Evolutionary conservation across 2,329 filamentous ascomycete genomes (phyloP).

Genomic region (Lomentospora prolificans): DNA sequence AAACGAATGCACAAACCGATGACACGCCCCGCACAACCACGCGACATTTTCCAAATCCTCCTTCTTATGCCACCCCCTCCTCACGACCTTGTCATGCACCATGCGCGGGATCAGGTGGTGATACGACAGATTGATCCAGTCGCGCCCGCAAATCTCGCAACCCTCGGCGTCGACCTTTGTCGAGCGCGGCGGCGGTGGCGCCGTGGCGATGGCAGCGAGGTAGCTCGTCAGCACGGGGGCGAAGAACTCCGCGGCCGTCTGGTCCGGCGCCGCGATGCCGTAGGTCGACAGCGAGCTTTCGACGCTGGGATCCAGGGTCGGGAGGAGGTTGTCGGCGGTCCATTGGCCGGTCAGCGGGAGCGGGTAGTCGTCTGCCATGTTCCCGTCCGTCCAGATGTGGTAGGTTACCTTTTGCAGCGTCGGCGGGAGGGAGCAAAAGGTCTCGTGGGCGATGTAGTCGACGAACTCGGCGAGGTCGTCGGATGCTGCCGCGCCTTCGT

Average conservation of each 20-base stretch:
- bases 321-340: slow-evolving; percentile 26
- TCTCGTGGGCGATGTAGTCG: slow-evolving; percentile 63
- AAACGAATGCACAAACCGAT: slow-evolving; percentile 5
- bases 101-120: slow-evolving; percentile 42
- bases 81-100: slow-evolving; percentile 33
- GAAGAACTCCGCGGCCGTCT: slow-evolving; percentile 44
- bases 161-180: slow-evolving; percentile 37
- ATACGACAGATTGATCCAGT: slow-evolving; percentile 46
- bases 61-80: slow-evolving; percentile 46
- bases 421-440: slow-evolving; percentile 55
- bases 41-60: slow-evolving; percentile 18
- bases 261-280: slow-evolving; percentile 17
- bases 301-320: slow-evolving; percentile 28
- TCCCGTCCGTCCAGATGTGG: background rate
- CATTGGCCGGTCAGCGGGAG: slow-evolving; percentile 17
- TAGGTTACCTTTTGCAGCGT: background rate
- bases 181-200: slow-evolving; percentile 34
- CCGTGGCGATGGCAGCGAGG: slow-evolving; percentile 35
- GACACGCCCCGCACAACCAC: slow-evolving; percentile 1
- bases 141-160: slow-evolving; percentile 38
- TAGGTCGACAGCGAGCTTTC: slow-evolving; percentile 16
- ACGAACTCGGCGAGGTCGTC: slow-evolving; percentile 73
- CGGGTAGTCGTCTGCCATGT: slow-evolving; percentile 22
- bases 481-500: slow-evolving; percentile 26
- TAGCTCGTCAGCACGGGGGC: slow-evolving; percentile 55